Base-by-base conservation (phyloP, 2,329 filamentous ascomycete genomes). In the Aspergillus quadricinctus region DNA sequence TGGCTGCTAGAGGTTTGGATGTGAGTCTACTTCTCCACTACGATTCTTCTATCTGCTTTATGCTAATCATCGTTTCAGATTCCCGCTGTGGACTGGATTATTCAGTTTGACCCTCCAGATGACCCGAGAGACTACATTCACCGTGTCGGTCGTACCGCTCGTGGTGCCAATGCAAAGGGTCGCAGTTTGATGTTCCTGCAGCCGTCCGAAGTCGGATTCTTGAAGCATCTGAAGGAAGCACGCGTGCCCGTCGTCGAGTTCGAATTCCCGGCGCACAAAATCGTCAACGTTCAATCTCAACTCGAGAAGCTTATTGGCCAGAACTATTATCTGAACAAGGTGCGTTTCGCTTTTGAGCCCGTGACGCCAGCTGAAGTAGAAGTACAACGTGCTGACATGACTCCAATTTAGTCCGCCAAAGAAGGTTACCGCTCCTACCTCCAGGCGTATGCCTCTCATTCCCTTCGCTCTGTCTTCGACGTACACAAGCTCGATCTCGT, bases 301-400 rank as follows among this genome's bases (percentile, higher is more conserved):
- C 84, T 97, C 9, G 93, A 97, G 81, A 94, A 93, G 77, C 83
- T 97, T 63, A 95, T 99, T 67, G 85, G 85, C 29, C 89, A 94
- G 73, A 97, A 99, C 77, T 97, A 97, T 80, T 97, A 97, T 75
- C 83, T 99, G 57, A 94, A 97, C 79, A 94, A 96, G 83, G 81
- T 83, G 70, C 56, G 77, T 66, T 40, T 50, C 9, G 55, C 23
- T 11, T 5, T 21, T 46, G 31, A 11, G 5, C 31, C 31, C 3
- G 5, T 7, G 5, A 14, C 4, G 2, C 14, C 48, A 49, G 28
- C 21, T 23, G 11, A 35, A 35, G 28, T 37, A 37, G 6, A 7
- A 14, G 21, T 52, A 8, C 29, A 11, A 11, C 19, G 11, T 17
- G 43, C 53, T 52, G 46, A 55, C 50, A 11, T 14, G 21, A 5